A percentile compares a stretch with the other conserved stretches of the same genome.
phyloP scores from a whole-genome alignment of 2,329 filamentous ascomycete genomes.

The Trichoderma breve region DNA sequence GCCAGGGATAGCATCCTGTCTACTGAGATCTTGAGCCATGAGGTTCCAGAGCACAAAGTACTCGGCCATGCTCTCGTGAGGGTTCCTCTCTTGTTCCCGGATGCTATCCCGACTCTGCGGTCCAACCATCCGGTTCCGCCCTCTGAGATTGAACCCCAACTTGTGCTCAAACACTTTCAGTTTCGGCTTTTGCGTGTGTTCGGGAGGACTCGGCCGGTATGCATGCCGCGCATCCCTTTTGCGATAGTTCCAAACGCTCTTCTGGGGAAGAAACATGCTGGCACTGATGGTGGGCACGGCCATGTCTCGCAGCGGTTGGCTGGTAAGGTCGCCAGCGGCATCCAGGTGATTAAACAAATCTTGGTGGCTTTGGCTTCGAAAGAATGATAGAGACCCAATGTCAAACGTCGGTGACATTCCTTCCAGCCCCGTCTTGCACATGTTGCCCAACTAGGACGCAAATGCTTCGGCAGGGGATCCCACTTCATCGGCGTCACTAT shows the following conservation, averaged over 20 bases:
- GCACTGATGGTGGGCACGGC: conserved; percentile 55
- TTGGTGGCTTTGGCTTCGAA: conserved; percentile 46
- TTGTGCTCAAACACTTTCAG: conserved; percentile 11
- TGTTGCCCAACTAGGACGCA: conserved; percentile 35
- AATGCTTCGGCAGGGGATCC: conserved; percentile 32
- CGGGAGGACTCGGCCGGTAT: conserved; percentile 26
- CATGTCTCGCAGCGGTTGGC: conserved; percentile 47
- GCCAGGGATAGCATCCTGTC: conserved; percentile 35
- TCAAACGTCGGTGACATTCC: conserved; percentile 55
- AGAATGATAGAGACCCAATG: conserved; percentile 51
- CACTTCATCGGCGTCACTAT: conserved; percentile 21
- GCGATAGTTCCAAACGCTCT: conserved; percentile 51
- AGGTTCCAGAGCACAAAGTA: conserved; percentile 38
- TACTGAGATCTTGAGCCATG: conserved; percentile 38
- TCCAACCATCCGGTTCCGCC: background rate
- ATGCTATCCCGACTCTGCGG: conserved; percentile 8
- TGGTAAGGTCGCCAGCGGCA: conserved; percentile 46
- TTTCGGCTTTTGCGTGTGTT: conserved; percentile 29
- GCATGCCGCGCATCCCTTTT: conserved; percentile 30
- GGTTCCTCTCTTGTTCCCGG: conserved; percentile 13
- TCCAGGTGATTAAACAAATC: conserved; percentile 52
- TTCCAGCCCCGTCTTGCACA: conserved; percentile 50
- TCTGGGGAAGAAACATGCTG: conserved; percentile 51
- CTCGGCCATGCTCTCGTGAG: conserved; percentile 29
- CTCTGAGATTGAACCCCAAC: background rate